Conservation (phyloP, 2,329 filamentous ascomycete genomes). For the Didymella sp. region DNA sequence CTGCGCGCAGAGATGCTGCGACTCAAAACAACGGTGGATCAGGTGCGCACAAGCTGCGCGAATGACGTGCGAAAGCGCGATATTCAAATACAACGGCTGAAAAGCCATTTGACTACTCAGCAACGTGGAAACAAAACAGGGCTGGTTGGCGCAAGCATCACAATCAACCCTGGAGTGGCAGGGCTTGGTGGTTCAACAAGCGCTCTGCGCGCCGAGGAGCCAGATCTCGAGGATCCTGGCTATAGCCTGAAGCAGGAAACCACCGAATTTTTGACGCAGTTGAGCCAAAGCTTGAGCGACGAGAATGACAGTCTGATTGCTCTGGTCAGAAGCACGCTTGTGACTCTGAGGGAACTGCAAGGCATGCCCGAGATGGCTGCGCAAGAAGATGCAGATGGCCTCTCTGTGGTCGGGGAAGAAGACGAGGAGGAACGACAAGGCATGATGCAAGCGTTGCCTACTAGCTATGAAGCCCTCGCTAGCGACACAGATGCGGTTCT, state of each 20-base stretch:
- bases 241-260: conserved; percentile 85
- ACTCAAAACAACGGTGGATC: conserved; percentile 78
- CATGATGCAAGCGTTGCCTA: conserved; percentile 58
- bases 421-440: conserved; percentile 41
- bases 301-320: conserved; percentile 86
- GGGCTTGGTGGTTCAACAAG: conserved; percentile 35
- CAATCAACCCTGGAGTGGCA: conserved; percentile 50
- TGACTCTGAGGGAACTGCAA: conserved; percentile 71
- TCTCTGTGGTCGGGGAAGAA: conserved; percentile 41
- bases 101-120: conserved; percentile 79
- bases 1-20: conserved; percentile 84
- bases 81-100: conserved; percentile 84
- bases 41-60: conserved; percentile 84
- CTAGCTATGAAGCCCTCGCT: conserved; percentile 72
- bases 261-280: conserved; percentile 84
- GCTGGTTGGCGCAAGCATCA: conserved; percentile 57
- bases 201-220: conserved; percentile 62
- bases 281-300: conserved; percentile 83
- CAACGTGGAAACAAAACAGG: conserved; percentile 58
- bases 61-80: conserved; percentile 93
- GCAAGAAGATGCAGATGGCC: conserved; percentile 32
- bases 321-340: conserved; percentile 74
- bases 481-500: conserved; percentile 78
- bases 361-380: conserved; percentile 55
- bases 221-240: conserved; percentile 60